These are phyloP conservation scores for Stagonosporopsis vannaccii DNA, from an alignment of 2,329 filamentous ascomycete genomes.

Conservation along the genomic window DNA sequence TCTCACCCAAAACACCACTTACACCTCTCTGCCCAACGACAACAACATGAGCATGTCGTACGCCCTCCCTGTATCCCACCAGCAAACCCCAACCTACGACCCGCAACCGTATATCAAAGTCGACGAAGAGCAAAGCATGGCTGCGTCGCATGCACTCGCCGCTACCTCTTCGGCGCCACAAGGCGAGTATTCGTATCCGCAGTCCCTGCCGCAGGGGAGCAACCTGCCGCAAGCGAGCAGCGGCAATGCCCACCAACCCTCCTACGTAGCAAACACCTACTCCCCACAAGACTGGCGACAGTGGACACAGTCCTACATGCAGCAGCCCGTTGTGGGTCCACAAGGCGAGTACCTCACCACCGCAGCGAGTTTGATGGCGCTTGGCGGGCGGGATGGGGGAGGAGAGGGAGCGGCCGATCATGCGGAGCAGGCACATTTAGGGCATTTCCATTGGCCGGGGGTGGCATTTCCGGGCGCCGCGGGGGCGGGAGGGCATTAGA, in stretches of 20 bases:
- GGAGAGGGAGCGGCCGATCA: conserved; percentile 26
- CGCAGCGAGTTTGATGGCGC: conserved; percentile 49
- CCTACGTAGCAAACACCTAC: conserved; percentile 37
- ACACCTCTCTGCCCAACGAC: conserved; percentile 25
- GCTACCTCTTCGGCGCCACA: conserved; percentile 29
- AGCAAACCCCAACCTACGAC: conserved; percentile 34
- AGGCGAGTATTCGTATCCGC: conserved; percentile 36
- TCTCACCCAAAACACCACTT: conserved; percentile 30
- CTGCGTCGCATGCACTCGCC: conserved; percentile 41
- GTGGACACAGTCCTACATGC: conserved; percentile 45
- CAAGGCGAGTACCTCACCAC: conserved; percentile 48
- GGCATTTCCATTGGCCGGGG: conserved; percentile 41
- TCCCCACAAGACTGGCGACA: conserved; percentile 45
- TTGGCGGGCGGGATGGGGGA: conserved; percentile 41
- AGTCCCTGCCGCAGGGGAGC: conserved; percentile 25
- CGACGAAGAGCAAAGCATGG: conserved; percentile 38
- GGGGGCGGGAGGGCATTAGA: neutral
- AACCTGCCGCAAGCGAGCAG: neutral
- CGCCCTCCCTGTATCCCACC: conserved; percentile 33
- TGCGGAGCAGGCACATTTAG: conserved; percentile 32
- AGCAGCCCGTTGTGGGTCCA: conserved; percentile 32
- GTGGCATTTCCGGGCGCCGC: conserved; percentile 35
- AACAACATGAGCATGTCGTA: conserved; percentile 32
- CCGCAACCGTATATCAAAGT: conserved; percentile 37
- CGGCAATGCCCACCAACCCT: conserved; percentile 25